Conservation (phyloP, 2,329 filamentous ascomycete species). For the Plenodomus tracheiphilus region DNA sequence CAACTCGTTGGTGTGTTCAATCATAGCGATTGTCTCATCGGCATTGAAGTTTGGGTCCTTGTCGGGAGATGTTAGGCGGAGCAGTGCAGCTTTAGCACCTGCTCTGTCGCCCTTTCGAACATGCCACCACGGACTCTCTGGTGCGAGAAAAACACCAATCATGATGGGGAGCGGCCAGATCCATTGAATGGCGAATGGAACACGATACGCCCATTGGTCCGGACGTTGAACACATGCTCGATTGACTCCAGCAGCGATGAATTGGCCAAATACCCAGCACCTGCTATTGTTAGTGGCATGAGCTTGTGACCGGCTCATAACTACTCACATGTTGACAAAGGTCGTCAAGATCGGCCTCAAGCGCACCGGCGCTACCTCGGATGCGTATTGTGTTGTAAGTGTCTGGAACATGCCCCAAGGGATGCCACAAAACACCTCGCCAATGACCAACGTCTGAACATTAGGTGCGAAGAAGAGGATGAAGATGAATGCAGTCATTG, state of each 20-base stretch:
- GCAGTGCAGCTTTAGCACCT: constrained; percentile 66
- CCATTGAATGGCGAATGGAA: constrained; percentile 71
- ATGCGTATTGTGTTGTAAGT: constrained; percentile 51
- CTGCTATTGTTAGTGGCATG: constrained; percentile 4
- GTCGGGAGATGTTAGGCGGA: constrained; percentile 65
- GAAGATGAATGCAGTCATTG: constrained; percentile 48
- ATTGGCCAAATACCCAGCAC: constrained; percentile 74
- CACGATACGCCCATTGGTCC: constrained; percentile 69
- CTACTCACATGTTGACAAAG: constrained; percentile 64
- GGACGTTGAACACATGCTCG: constrained; percentile 64
- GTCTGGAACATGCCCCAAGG: constrained; percentile 53
- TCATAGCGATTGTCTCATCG: constrained; percentile 74
- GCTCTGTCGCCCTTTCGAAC: constrained; percentile 65
- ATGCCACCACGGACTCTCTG: constrained; percentile 73
- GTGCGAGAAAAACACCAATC: constrained; percentile 67
- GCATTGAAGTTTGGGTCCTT: constrained; percentile 58
- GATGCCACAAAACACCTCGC: constrained; percentile 51
- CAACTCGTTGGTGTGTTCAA: constrained; percentile 83
- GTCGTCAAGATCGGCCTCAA: constrained; percentile 61
- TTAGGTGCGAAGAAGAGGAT: constrained; percentile 52
- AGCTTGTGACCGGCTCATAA: background rate
- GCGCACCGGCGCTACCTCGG: constrained; percentile 68
- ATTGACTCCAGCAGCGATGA: constrained; percentile 71
- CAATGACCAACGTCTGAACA: constrained; percentile 43
- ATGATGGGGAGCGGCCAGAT: constrained; percentile 71